Percentiles rank a stretch among this genome's conserved stretches.
These are phyloP conservation scores for Trichoderma aggressivum DNA, from an alignment of 2,329 filamentous ascomycete species.

Conservation along the genomic window DNA sequence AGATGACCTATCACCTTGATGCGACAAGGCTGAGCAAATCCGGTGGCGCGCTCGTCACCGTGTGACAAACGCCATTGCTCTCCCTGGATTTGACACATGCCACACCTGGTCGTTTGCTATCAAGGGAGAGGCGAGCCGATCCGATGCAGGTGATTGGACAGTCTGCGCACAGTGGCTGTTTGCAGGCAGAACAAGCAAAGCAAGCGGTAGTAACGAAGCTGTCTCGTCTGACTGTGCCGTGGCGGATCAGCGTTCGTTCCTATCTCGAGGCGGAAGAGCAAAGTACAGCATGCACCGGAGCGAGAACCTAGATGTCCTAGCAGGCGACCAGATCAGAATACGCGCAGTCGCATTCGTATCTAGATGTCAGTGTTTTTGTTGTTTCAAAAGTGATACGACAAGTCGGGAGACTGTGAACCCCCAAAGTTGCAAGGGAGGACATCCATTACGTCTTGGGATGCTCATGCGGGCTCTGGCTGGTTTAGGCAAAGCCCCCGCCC, in stretches of 20 bases:
- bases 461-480: constrained; percentile 7
- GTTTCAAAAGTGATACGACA: neutral
- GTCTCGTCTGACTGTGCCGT: constrained; percentile 1
- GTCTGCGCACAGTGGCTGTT: neutral
- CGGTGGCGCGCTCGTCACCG: constrained; percentile 7
- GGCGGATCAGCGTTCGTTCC: neutral
- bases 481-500: constrained; percentile 18
- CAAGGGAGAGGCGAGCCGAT: neutral
- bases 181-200: neutral
- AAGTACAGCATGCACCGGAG: neutral
- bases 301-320: neutral
- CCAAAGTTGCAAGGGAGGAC: neutral
- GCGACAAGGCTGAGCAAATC: constrained; percentile 6
- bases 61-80: constrained; percentile 5
- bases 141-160: neutral
- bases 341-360: neutral
- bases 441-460: constrained; percentile 10
- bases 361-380: neutral
- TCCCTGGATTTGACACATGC: constrained; percentile 1
- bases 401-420: neutral
- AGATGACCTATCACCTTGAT: constrained; percentile 1
- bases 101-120: neutral
- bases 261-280: neutral
- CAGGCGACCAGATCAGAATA: neutral
- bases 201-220: neutral